Evolutionary conservation across 1,284 basidiomycete genomes (phyloP), one percentile per base, ranked within the genome.

Genomic region (Papiliotrema laurentii): DNA sequence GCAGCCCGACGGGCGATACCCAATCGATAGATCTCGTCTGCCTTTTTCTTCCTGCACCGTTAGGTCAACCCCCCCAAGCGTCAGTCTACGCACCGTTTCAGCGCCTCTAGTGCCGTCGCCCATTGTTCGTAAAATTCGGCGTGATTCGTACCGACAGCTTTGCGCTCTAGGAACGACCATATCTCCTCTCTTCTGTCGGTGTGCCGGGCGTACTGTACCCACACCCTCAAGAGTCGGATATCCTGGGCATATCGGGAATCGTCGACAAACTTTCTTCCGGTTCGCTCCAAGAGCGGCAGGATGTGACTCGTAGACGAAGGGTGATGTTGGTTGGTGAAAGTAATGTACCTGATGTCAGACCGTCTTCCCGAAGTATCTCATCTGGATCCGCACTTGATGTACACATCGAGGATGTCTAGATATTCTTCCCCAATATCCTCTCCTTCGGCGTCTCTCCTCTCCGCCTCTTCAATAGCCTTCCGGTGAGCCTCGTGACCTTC

Each of bases 111-210:
- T 1, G 84, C 77, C 34, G 79, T 74, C 1, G 89, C 88, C 69
- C 87, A 92, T 60, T 92, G 89, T 63, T 91, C 89, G 65, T 93
- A 96, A 45, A 94, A 76, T 27, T 83, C 72, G 2, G 86, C 84
- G 64, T 86, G 86, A 2, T 80, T 79, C 2, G 81, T 85, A 0
- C 89, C 91, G 63, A 94, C 86, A 43, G 85, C 84, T 47, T 82
- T 83, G 39, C 83, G 82, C 50, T 90, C 77, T 45, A 94, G 74
- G 67, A 85, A 86, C 25, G 81, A 76, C 73, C 86, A 90, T 51
- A 90, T 81, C 62, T 89, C 80, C 75, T 81, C 60, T 34, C 73
- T 42, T 45, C 71, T 49, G 51, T 79, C 76, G 36, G 86, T 79
- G 56, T 83, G 79, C 41, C 81, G 79, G 2, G 88, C 83, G 67